phyloP scores from a whole-genome alignment of 306 rosid genomes.

The Sicyos baderoa region DNA sequence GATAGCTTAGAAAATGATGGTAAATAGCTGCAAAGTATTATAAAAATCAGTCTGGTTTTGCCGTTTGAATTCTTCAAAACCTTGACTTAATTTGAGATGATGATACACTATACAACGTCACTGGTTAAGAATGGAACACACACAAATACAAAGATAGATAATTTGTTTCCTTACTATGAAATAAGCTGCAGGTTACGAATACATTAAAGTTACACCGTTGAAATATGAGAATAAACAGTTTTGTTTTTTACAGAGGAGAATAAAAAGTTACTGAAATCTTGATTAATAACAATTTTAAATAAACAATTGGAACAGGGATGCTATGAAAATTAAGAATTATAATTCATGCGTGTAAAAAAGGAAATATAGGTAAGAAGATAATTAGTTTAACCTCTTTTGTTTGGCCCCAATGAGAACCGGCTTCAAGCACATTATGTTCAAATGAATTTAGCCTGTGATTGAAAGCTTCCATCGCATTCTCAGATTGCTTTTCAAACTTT shows the following conservation, averaged over 20 bases:
- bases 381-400: slow-evolving; percentile 46
- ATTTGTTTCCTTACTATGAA: slow-evolving; percentile 1
- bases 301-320: neutral
- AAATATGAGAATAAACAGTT: neutral
- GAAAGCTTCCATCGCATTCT: slow-evolving; percentile 47
- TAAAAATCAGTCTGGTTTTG: neutral
- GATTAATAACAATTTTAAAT: neutral
- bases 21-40: neutral
- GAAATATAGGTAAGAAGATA: neutral
- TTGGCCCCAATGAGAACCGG: slow-evolving; percentile 44
- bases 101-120: neutral
- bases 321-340: neutral
- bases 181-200: neutral
- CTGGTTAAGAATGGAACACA: neutral
- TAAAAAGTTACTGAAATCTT: neutral
- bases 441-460: slow-evolving; percentile 34
- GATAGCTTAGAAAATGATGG: neutral
- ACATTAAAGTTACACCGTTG: neutral
- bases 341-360: neutral
- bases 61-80: neutral
- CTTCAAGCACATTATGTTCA: slow-evolving; percentile 49
- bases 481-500: slow-evolving; percentile 51
- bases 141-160: neutral
- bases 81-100: neutral
- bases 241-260: too few relatives aligned